These are phyloP conservation scores for Nidula niveotomentosa DNA, from an alignment of 1,284 basidiomycete genomes.

Conservation along the genomic window DNA sequence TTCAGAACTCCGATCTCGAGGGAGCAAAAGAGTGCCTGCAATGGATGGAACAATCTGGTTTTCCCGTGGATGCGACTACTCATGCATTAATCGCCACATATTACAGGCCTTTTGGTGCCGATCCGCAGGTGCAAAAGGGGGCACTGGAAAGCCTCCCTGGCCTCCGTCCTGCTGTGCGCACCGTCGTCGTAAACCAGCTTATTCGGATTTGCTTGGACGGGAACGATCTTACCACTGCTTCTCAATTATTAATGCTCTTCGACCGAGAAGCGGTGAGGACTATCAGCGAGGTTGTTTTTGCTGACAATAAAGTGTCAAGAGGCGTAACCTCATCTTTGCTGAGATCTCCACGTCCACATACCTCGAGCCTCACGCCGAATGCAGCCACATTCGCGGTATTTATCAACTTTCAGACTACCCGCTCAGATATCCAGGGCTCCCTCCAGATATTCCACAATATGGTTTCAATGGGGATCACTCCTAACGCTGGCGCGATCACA, in stretches of 20 bases:
- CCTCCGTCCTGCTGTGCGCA: conserved; percentile 38
- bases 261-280: conserved; percentile 19
- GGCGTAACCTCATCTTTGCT: too few relatives aligned
- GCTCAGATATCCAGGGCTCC: conserved; percentile 43
- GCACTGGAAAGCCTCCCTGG: conserved; percentile 46
- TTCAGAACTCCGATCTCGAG: conserved; percentile 65
- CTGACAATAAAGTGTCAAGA: background rate
- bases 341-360: too few relatives aligned
- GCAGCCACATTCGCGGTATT: conserved; percentile 64
- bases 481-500: conserved; percentile 45
- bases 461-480: conserved; percentile 36
- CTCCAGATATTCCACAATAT: conserved; percentile 49
- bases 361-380: too few relatives aligned
- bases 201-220: conserved; percentile 58
- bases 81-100: conserved; percentile 57
- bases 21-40: conserved; percentile 51
- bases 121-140: conserved; percentile 49
- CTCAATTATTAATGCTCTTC: conserved; percentile 50
- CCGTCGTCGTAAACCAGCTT: conserved; percentile 60
- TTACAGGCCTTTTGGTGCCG: conserved; percentile 61
- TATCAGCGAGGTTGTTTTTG: conserved; percentile 10
- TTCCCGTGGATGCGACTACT: conserved; percentile 53
- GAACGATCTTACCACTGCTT: conserved; percentile 45
- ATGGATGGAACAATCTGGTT: conserved; percentile 55
- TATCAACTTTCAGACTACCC: conserved; percentile 54